Percentiles rank a stretch among this genome's conserved stretches.
Conservation (phyloP, 2,329 filamentous ascomycete genomes). For the Penicillium sp. region DNA sequence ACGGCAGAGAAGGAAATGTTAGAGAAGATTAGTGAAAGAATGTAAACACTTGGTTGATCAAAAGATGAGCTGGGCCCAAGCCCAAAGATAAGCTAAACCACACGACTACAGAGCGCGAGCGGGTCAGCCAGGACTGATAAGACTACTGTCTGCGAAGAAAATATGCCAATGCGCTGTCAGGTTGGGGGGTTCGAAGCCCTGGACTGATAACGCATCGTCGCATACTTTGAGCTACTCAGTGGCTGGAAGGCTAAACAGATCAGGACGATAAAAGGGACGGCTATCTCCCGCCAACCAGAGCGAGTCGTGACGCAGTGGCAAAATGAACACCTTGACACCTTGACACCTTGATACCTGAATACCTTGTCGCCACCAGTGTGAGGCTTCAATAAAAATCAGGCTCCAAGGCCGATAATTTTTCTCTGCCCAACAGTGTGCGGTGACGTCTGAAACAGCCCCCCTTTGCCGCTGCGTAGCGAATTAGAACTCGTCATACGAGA, state of each 20-base stretch:
- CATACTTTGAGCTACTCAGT: too few species aligned
- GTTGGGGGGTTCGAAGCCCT: too few species aligned
- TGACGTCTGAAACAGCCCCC: slow-evolving; percentile 21
- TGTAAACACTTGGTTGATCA: slow-evolving; percentile 14
- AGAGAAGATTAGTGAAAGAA: slow-evolving; percentile 29
- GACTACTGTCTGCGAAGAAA: too few species aligned
- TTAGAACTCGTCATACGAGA: slow-evolving; percentile 9
- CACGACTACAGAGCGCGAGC: too few species aligned
- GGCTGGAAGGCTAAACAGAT: too few species aligned
- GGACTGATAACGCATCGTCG: neutral
- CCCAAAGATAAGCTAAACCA: too few species aligned
- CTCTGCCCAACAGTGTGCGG: slow-evolving; percentile 10
- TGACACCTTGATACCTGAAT: slow-evolving; percentile 2
- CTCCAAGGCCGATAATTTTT: slow-evolving; percentile 3
- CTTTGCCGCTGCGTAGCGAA: slow-evolving; percentile 9
- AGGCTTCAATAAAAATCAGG: neutral
- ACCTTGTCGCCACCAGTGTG: neutral
- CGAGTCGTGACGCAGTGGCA: slow-evolving; percentile 1
- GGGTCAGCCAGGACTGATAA: too few species aligned
- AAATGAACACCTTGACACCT: neutral
- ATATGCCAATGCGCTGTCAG: too few species aligned
- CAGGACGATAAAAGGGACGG: too few species aligned
- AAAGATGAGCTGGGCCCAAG: neutral
- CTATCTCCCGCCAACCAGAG: slow-evolving; percentile 3
- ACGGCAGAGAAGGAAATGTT: slow-evolving; percentile 29